phyloP scores from a whole-genome alignment of 108 stramenopile species.

The Cyclotella atomus region DNA sequence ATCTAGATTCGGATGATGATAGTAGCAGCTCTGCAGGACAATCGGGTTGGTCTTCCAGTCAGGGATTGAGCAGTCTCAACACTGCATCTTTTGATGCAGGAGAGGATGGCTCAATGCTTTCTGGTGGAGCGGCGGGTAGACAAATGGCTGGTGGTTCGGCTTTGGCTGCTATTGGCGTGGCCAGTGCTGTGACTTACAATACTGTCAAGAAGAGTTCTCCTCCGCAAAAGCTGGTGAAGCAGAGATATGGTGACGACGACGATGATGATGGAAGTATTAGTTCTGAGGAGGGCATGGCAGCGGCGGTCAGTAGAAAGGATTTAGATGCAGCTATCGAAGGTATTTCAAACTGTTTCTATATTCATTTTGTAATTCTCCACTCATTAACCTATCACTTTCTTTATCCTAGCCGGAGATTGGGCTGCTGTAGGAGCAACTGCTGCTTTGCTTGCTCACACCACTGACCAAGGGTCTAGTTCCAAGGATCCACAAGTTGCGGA shows the following conservation, averaged over 20 bases:
- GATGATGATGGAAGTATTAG: not conserved
- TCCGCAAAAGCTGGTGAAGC: too few relatives aligned
- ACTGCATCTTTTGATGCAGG: conserved; percentile 32
- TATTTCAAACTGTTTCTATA: not conserved
- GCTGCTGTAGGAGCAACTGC: conserved; percentile 86
- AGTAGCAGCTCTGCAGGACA: conserved; percentile 32
- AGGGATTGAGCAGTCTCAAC: conserved; percentile 32
- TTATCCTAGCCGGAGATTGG: conserved; percentile 72
- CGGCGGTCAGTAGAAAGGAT: conserved; percentile 55
- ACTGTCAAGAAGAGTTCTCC: conserved; percentile 2
- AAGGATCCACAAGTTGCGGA: not conserved
- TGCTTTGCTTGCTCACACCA: conserved; percentile 11
- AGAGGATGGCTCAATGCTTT: conserved; percentile 22
- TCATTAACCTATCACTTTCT: not conserved
- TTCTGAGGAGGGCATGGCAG: not conserved
- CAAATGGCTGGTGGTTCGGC: conserved; percentile 1
- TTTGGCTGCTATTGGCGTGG: conserved; percentile 23
- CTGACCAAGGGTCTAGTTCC: not conserved
- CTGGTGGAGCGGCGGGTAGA: not conserved
- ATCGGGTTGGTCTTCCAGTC: conserved; percentile 43
- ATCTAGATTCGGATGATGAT: conserved; percentile 15
- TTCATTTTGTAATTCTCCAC: not conserved
- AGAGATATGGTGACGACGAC: not conserved
- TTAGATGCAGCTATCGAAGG: conserved; percentile 77
- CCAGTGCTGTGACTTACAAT: conserved; percentile 1